Base-by-base conservation (phyloP, 352 stramenopile species). In the Phytopythium ostracodes region DNA sequence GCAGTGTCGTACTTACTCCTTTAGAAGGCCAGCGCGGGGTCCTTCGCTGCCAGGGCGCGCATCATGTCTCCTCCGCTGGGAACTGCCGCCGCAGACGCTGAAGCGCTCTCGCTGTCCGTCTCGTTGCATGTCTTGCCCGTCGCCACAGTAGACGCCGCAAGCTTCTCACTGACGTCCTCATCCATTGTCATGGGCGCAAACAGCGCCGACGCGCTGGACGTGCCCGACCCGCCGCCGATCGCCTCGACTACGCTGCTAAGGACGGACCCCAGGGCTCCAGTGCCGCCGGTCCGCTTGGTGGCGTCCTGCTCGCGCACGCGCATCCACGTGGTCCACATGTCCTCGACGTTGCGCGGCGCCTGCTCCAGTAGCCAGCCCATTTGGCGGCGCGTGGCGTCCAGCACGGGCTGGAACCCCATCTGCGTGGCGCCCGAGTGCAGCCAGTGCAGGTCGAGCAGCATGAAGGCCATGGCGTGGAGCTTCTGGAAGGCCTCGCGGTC, bases 261-360 rank as follows among this genome's bases (percentile, higher is more conserved):
- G 60, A 67, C 27, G 49, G 71, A 5, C 60, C 43, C 27, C 63
- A 49, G 31, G 22, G 43, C 11, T 10, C 72, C 76, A 11, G 67
- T 54, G 22, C 71, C 60, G 11, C 55, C 70, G 43, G 77, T 74
- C 44, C 76, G 78, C 67, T 88, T 90, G 57, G 68, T 64, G 1
- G 83, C 74, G 56, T 92, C 79, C 62, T 85, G 73, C 67, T 91
- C 85, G 35, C 81, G 81, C 63, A 90, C 80, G 50, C 89, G 74
- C 72, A 92, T 92, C 83, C 81, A 94, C 22, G 70, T 91, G 29
- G 78, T 86, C 83, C 85, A 94, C 81, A 92, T 92, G 18, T 89
- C 83, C 14, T 91, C 80, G n/a, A 92, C 82, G 31, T 60, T 84
- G 27, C 77, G 62, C 27, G 81, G 85, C 25, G 80, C 77, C 59